Evolutionary conservation across 164 flowering plant species (phyloP), one percentile per base, ranked within the genome.

Genomic region (Tetrastigma voinierianum): DNA sequence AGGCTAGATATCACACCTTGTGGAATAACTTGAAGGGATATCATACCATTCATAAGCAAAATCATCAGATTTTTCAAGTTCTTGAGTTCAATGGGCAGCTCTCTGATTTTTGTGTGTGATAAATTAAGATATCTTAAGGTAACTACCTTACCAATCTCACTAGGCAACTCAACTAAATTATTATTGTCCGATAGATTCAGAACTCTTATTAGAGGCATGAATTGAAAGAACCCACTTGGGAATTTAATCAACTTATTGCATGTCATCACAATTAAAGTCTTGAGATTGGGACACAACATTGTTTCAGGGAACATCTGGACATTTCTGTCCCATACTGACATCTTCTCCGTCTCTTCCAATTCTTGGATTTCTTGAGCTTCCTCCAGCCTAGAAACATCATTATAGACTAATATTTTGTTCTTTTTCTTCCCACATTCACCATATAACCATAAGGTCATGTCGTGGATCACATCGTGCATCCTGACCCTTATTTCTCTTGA

Each of bases 391-490:
- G 8, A 25, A 25, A 25, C 40, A 25, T 25, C 16, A 49, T 49
- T n/a, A 11, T 13, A 4, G 0, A 13, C 18, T n/a, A 49, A 6
- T 1, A 49, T 14, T 16, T 21, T 25, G 0, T 46, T 21, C 32
- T 46, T 24, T 45, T 44, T 18, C 19, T 12, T 43, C 21, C 21
- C 49, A 9, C 8, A 44, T 8, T 60, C 21, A 25, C 18, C 0
- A 17, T 48, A 59, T 21, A 61, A 20, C 65, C 65, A 68, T n/a
- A 68, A 14, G 12, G 60, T 44, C 66, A 68, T 68, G 24, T 61
- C 71, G 11, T 66, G 71, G 10, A 61, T 23, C 48, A 68, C 21
- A 52, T 68, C 67, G 49, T 70, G 72, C 67, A 70, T 63, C 13
- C 5, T 63, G n/a, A 70, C 67, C 18, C 2, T 0, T 12, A 18